Evolutionary conservation across 2,329 filamentous ascomycete genomes (phyloP), one percentile per base, ranked within the genome.

Genomic region (Orbilia oligospora): DNA sequence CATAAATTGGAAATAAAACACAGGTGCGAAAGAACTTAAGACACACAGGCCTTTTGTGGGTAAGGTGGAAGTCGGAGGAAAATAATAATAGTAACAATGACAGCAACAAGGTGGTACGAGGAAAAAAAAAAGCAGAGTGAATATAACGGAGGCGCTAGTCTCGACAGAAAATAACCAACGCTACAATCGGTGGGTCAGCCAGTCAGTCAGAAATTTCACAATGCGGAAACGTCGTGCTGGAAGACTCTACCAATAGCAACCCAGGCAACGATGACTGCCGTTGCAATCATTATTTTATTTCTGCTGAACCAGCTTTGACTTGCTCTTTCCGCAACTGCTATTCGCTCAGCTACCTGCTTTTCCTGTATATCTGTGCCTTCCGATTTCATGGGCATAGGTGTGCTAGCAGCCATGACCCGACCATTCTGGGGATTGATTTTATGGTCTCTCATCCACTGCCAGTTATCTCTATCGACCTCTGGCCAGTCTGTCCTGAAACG

Each of bases 401-500:
- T 10, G n/a, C 55, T n/a, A 20, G 48, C 48, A 9, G 58, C n/a
- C 49, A 76, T 70, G 20, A 76, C 72, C 24, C 72, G 72, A 18
- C 96, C 96, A 0, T 93, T 97, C 9, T 87, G 86, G 5, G 89
- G 86, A 84, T 99, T 93, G 81, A 99, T 90, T 81, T 90, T 90
- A 83, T 93, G 90, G 83, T 93, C 90, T 83, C 90, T 90, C 88
- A 99, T 97, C 93, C 93, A 97, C 82, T 90, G 90, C 90, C 91
- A 93, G 83, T 99, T 99, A 86, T 96, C 93, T 80, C 89, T 87
- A 83, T 99, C 94, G 22, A 97, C 83, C 56, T 97, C 95, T 16
- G 93, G 90, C 93, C 94, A 99, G 85, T 98, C 93, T 10, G 89
- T 87, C 71, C 90, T 89, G 84, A 99, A 99, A 85, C 97, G 97